Conservation (phyloP, 345 rosid genomes). For the Sisymbrium irio region DNA sequence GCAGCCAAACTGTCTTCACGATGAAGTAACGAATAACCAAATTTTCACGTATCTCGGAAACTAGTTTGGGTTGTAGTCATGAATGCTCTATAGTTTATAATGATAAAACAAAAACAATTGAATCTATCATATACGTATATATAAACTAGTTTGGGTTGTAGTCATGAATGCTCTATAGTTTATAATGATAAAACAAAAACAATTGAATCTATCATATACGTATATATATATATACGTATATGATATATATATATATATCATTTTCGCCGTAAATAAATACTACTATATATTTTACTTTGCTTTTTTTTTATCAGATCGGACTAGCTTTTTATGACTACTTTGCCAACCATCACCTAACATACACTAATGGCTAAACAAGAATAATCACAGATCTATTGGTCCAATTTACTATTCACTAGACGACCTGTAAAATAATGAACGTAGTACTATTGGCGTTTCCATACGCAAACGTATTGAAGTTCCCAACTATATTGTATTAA, state of each 20-base stretch:
- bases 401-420: neutral
- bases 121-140: no score
- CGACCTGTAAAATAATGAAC: conserved; percentile 9
- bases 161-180: no score
- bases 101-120: no score
- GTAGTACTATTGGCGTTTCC: neutral
- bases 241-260: no score
- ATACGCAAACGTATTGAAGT: neutral
- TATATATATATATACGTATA: no score
- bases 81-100: no score
- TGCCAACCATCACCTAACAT: neutral
- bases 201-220: neutral
- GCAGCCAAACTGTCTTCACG: no score
- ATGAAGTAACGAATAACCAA: no score
- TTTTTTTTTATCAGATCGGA: neutral
- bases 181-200: neutral
- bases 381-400: conserved; percentile 1
- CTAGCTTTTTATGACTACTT: neutral
- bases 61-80: no score
- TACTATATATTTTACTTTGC: neutral
- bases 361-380: neutral
- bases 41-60: no score
- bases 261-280: neutral
- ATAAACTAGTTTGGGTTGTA: no score
- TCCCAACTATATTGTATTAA: conserved; percentile 19